Conservation (phyloP, 2,329 filamentous ascomycete species). For the Claviceps arundinis region DNA sequence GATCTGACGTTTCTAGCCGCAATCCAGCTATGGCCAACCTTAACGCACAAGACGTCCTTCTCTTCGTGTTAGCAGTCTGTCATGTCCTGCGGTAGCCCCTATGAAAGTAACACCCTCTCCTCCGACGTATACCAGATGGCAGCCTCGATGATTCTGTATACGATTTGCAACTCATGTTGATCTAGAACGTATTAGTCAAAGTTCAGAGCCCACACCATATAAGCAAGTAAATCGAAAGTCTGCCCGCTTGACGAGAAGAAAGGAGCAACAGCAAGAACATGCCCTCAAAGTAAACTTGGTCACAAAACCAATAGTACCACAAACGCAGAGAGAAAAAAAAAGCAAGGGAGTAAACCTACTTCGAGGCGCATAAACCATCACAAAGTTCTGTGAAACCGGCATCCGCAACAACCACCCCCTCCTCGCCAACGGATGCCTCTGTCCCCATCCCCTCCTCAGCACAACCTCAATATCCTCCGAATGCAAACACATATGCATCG, state of each 20-base stretch:
- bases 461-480: slow-evolving; percentile 62
- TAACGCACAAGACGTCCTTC: too few relatives aligned
- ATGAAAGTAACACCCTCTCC: slow-evolving; percentile 27
- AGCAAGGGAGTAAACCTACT: slow-evolving; percentile 19
- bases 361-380: slow-evolving; percentile 72
- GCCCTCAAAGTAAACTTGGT: too few relatives aligned
- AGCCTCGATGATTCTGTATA: slow-evolving; percentile 58
- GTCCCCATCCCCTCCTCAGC: slow-evolving; percentile 65
- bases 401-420: slow-evolving; percentile 47
- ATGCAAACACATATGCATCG: slow-evolving; percentile 68
- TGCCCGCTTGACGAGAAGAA: neutral
- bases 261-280: too few relatives aligned
- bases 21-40: too few relatives aligned
- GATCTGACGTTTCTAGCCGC: too few relatives aligned
- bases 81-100: neutral
- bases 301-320: too few relatives aligned
- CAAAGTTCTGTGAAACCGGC: slow-evolving; percentile 61
- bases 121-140: slow-evolving; percentile 53
- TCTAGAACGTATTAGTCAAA: slow-evolving; percentile 21
- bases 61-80: too few relatives aligned
- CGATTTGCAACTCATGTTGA: slow-evolving; percentile 51
- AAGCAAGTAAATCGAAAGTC: too few relatives aligned
- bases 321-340: too few relatives aligned
- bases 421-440: slow-evolving; percentile 54
- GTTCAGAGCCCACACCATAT: too few relatives aligned